Conservation (phyloP, 768 basidiomycete species). For the Boletus huronensis region DNA sequence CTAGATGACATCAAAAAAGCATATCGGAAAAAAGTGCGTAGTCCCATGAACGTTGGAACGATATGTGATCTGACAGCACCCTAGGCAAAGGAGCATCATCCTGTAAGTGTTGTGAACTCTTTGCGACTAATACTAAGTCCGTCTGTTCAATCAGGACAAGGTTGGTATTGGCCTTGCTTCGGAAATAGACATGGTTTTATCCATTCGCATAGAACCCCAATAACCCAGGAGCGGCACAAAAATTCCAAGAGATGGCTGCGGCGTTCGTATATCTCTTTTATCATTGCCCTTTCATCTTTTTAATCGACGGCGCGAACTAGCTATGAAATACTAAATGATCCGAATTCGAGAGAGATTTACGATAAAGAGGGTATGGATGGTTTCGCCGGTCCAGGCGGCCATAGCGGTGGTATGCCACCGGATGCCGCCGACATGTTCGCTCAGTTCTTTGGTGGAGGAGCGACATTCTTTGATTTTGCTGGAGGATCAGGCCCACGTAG, state of each 20-base stretch:
- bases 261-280: conserved; percentile 53
- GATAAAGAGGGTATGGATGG: conserved; percentile 74
- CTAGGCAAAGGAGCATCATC: conserved; percentile 85
- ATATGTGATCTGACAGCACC: conserved; percentile 15
- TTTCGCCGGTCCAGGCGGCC: conserved; percentile 46
- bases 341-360: conserved; percentile 64
- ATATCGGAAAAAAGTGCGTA: conserved; percentile 82
- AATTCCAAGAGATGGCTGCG: conserved; percentile 86
- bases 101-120: conserved; percentile 46
- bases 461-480: conserved; percentile 66
- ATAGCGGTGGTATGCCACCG: conserved; percentile 40
- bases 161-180: conserved; percentile 32
- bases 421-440: conserved; percentile 70
- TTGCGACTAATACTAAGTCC: neutral
- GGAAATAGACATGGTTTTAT: neutral
- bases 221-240: conserved; percentile 76
- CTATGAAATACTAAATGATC: conserved; percentile 79
- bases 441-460: conserved; percentile 60
- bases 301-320: conserved; percentile 36
- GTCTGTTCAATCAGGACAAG: conserved; percentile 54
- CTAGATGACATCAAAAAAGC: conserved; percentile 89
- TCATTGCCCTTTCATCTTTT: neutral
- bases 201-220: conserved; percentile 66
- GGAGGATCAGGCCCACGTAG: conserved; percentile 45
- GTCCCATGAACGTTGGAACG: neutral